Percentiles rank a stretch among this genome's conserved stretches.
These are phyloP conservation scores for Pholiota molesta DNA, from an alignment of 768 basidiomycete species.

Conservation along the genomic window DNA sequence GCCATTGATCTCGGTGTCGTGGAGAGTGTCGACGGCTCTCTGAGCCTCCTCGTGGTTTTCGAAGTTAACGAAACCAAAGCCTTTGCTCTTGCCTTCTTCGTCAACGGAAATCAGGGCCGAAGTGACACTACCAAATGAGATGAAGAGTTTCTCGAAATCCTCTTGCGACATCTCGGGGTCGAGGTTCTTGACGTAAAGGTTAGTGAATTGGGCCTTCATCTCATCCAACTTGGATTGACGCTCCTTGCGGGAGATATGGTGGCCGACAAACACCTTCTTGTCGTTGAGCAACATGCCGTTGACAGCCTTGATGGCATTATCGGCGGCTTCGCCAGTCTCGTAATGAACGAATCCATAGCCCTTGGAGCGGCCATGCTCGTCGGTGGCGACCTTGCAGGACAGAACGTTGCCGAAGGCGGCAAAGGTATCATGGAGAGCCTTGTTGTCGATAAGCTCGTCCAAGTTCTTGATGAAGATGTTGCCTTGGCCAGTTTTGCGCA, in stretches of 20 bases:
- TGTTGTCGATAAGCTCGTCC: constrained; percentile 97
- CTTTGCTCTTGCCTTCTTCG: constrained; percentile 91
- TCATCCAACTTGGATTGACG: constrained; percentile 98
- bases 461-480: constrained; percentile 99
- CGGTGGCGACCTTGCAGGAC: constrained; percentile 98
- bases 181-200: constrained; percentile 98
- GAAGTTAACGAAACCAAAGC: constrained; percentile 98
- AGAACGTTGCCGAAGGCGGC: constrained; percentile 98
- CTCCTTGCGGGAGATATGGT: constrained; percentile 98
- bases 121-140: constrained; percentile 78
- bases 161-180: constrained; percentile 82
- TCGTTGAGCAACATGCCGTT: constrained; percentile 99
- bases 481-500: constrained; percentile 99
- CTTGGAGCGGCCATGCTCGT: constrained; percentile 93
- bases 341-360: constrained; percentile 99
- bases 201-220: constrained; percentile 96
- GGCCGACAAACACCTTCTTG: constrained; percentile 98
- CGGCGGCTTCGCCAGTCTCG: constrained; percentile 95
- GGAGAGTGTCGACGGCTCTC: constrained; percentile 84
- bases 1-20: constrained; percentile 84
- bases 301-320: constrained; percentile 95
- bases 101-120: constrained; percentile 86
- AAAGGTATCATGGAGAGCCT: constrained; percentile 99
- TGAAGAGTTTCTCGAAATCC: constrained; percentile 85
- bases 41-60: constrained; percentile 92